A percentile compares a stretch with the other conserved stretches of the same genome.
Evolutionary conservation across 1,284 basidiomycete genomes (phyloP).

Genomic region (Ceratobasidium papillatum): DNA sequence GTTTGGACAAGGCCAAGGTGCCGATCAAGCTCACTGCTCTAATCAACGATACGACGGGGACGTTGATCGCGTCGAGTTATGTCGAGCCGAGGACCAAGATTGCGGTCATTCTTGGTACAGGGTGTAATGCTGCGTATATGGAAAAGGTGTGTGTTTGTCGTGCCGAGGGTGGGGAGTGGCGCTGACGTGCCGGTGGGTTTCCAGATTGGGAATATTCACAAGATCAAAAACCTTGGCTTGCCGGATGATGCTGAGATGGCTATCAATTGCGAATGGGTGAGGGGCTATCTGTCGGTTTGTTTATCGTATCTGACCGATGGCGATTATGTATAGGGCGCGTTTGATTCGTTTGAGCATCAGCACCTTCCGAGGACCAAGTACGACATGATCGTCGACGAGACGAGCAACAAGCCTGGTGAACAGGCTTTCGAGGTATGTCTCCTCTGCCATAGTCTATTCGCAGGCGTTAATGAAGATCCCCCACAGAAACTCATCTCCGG

Average conservation of each 20-base stretch:
- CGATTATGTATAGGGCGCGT: constrained; percentile 76
- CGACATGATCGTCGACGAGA: constrained; percentile 90
- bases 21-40: constrained; percentile 84
- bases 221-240: constrained; percentile 81
- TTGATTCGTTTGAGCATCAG: constrained; percentile 95
- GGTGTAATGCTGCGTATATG: constrained; percentile 98
- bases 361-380: constrained; percentile 95
- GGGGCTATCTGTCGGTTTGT: constrained; percentile 46
- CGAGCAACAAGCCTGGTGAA: constrained; percentile 95
- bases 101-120: constrained; percentile 97
- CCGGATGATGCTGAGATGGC: constrained; percentile 77
- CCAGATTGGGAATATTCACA: constrained; percentile 72
- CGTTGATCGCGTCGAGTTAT: constrained; percentile 96
- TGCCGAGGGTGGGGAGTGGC: constrained; percentile 18
- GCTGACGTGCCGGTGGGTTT: constrained; percentile 44
- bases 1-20: constrained; percentile 75
- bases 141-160: constrained; percentile 67
- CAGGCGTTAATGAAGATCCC: neutral
- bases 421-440: constrained; percentile 82
- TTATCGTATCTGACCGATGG: constrained; percentile 11
- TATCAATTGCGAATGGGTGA: constrained; percentile 96
- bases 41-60: constrained; percentile 98
- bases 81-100: constrained; percentile 92
- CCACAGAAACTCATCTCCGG: constrained; percentile 96
- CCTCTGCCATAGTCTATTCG: neutral